Evolutionary conservation across 148 eudicot genomes (phyloP).

Genomic region (Fagopyrum tataricum): DNA sequence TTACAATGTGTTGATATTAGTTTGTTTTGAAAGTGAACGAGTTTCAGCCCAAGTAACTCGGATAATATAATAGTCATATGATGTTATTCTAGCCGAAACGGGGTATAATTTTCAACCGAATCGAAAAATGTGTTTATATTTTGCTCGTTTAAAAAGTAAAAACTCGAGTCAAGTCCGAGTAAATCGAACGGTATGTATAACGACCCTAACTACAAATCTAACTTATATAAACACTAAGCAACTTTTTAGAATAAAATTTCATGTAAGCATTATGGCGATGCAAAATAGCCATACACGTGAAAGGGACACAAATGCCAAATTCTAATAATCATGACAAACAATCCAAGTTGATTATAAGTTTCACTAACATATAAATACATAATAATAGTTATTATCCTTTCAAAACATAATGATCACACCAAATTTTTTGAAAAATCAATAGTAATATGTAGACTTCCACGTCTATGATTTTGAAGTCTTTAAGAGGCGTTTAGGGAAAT

Average conservation of each 20-base stretch:
- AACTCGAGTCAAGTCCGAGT: no score
- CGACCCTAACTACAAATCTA: no score
- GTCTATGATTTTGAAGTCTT: neutral
- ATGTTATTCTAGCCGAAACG: no score
- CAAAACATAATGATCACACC: neutral
- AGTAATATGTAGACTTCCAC: neutral
- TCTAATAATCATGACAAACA: neutral
- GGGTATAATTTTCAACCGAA: no score
- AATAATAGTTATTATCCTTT: neutral
- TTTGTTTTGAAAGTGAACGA: no score
- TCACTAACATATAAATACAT: neutral
- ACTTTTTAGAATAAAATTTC: neutral
- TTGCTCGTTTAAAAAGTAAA: no score
- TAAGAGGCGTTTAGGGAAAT: neutral
- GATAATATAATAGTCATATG: no score
- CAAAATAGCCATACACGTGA: conserved; percentile 1
- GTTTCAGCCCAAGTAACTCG: no score
- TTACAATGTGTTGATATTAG: no score
- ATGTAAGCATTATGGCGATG: neutral
- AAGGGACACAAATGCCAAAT: neutral
- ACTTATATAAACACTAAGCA: no score
- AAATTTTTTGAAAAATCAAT: neutral
- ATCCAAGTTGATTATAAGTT: conserved; percentile 2
- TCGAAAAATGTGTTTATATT: no score
- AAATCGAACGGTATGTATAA: no score